Evolutionary conservation across 371 early-diverging fungal genomes (phyloP).

Genomic region (Circinella umbellata): DNA sequence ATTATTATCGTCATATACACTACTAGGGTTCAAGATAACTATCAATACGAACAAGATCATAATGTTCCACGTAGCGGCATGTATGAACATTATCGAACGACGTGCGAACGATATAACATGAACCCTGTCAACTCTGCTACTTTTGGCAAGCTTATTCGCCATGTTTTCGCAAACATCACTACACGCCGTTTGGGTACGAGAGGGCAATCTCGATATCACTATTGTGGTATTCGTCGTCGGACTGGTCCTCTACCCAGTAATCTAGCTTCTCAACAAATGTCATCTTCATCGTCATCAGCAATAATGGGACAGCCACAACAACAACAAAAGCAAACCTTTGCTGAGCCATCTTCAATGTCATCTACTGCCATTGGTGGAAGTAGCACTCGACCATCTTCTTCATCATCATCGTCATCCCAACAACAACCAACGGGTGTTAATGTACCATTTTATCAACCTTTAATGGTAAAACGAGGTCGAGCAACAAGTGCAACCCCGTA

Average conservation of each 20-base stretch:
- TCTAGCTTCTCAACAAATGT: not conserved
- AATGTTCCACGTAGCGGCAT: constrained; percentile 66
- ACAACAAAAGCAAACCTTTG: not conserved
- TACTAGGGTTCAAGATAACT: constrained; percentile 58
- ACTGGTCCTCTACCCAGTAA: not conserved
- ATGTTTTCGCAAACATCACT: constrained; percentile 63
- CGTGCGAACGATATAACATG: constrained; percentile 40
- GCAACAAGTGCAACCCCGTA: too few relatives aligned
- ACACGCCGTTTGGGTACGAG: constrained; percentile 69
- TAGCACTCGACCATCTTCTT: too few relatives aligned
- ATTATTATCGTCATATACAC: too few relatives aligned
- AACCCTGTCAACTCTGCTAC: constrained; percentile 70
- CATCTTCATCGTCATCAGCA: not conserved
- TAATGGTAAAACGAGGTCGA: too few relatives aligned
- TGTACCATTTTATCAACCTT: too few relatives aligned
- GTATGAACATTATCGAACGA: constrained; percentile 62
- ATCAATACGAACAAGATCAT: constrained; percentile 51
- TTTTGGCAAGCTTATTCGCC: constrained; percentile 70
- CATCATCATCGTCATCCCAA: too few relatives aligned
- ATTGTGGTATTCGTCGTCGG: constrained; percentile 52
- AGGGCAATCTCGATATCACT: constrained; percentile 68
- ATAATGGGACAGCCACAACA: not conserved
- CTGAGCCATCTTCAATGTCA: not conserved
- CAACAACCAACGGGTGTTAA: too few relatives aligned
- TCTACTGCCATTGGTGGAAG: too few relatives aligned